phyloP scores from a whole-genome alignment of 345 rosid genomes.

The Kandelia obovata region DNA sequence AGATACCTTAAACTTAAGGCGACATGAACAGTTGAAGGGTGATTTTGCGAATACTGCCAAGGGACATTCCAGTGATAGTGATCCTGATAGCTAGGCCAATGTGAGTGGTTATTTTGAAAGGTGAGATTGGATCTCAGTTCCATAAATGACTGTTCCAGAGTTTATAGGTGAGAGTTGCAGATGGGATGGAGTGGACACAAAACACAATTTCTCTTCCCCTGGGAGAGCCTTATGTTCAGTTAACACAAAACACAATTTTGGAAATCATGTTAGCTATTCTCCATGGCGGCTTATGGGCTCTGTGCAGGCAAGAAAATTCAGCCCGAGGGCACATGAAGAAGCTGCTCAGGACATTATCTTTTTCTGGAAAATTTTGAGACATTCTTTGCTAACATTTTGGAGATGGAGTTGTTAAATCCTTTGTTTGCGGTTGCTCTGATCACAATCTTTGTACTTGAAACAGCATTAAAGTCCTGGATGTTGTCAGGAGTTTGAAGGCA shows the following conservation, averaged over 20 bases:
- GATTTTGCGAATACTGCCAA: neutral
- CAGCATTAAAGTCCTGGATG: no score
- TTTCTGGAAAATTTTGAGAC: constrained; percentile 5
- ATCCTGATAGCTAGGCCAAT: neutral
- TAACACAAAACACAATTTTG: neutral
- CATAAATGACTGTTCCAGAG: neutral
- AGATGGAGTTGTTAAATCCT: neutral
- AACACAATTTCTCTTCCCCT: neutral
- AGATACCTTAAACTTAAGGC: constrained; percentile 42
- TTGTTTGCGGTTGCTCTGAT: neutral
- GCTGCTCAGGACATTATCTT: neutral
- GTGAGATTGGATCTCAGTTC: neutral
- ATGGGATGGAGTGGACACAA: no score
- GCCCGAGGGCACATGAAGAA: neutral
- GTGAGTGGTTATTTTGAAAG: neutral
- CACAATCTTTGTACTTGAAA: no score
- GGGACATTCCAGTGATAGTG: neutral
- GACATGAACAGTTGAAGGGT: neutral
- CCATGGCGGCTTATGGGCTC: neutral
- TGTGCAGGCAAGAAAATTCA: neutral
- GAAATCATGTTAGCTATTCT: neutral
- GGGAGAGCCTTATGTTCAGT: neutral
- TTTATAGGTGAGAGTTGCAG: neutral
- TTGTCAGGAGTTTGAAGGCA: no score
- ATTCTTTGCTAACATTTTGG: neutral